phyloP scores from a whole-genome alignment of 2,329 filamentous ascomycete species.

The Triangularia verruculosa region DNA sequence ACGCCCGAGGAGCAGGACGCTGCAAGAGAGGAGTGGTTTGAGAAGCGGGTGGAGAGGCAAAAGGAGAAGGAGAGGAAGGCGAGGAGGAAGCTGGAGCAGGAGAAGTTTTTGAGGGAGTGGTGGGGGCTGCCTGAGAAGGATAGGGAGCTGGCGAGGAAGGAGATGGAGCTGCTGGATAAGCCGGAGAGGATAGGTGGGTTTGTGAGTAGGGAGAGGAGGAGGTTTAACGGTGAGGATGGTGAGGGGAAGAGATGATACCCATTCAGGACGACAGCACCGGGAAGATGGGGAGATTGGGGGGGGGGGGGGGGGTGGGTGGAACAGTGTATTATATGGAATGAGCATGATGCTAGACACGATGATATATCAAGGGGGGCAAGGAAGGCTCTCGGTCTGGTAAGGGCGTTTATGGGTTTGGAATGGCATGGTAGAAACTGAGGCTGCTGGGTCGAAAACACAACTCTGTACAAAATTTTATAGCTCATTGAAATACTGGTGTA shows the following conservation, averaged over 20 bases:
- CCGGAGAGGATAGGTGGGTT: conserved; percentile 57
- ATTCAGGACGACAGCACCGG: too few species aligned
- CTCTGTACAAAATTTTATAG: neutral
- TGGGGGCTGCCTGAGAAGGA: conserved; percentile 61
- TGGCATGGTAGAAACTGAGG: neutral
- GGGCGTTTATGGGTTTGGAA: neutral
- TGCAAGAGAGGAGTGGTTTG: conserved; percentile 92
- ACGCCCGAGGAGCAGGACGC: conserved; percentile 82
- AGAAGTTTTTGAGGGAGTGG: conserved; percentile 64
- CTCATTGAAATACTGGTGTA: too few species aligned
- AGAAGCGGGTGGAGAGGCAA: conserved; percentile 67
- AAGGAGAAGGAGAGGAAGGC: conserved; percentile 63
- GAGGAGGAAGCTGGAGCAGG: conserved; percentile 58
- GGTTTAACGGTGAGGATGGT: conserved; percentile 13
- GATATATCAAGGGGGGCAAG: neutral
- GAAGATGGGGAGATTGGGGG: neutral
- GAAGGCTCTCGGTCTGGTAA: neutral
- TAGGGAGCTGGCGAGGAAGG: conserved; percentile 48
- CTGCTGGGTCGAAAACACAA: neutral
- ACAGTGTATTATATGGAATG: neutral
- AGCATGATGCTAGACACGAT: neutral
- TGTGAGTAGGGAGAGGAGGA: conserved; percentile 38
- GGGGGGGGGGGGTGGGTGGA: neutral
- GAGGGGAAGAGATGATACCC: conserved; percentile 2
- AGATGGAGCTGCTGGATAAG: conserved; percentile 49